Base-by-base conservation (phyloP, 306 rosid genomes). In the Castanopsis chinensis region DNA sequence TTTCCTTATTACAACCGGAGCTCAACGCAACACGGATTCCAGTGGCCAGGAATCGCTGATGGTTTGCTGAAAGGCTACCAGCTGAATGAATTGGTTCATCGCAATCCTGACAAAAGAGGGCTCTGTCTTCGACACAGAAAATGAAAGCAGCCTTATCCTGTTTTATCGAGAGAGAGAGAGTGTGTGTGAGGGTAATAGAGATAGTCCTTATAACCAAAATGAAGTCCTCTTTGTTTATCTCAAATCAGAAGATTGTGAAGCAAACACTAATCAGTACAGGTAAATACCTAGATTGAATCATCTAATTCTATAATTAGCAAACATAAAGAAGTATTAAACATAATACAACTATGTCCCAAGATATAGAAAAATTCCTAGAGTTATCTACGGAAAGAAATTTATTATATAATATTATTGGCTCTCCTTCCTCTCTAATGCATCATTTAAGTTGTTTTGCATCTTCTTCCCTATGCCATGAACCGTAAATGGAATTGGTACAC, bases 101-200 rank as follows among this genome's bases (percentile, higher is more conserved):
- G n/a, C 99, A 95, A 43, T 93, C 98, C 82, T 95, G 87, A 78
- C 99, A 95, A 70, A 95, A 88, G 9, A 95, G 94, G 52, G 99
- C 99, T 85, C 98, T 91, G 85, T 95, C 99, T 83, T 95, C 97
- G 21, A 95, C 97, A 72, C 99, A 95, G 80, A 95, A 95, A 80
- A 95, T 95, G 85, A 95, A 93, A 72, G 99, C 98, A 45, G 96
- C 76, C 94, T 91, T 95, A 60, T 95, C 99, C 98, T 95, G 87
- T 73, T 75, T 43, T 15, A 30, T 43, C 57, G 55, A 74, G 56
- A 63, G 19, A 85, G 25, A 60, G 35, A 60, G 33, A 23, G 65
- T 9, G 17, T 12, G n/a, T 3, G 61, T 6, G 4, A 20, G 27
- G 1, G 49, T 17, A 45, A 33, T 20, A 33, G 41, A 23, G 49